Evolutionary conservation across 257 asterid genomes (phyloP).

Genomic region (Handroanthus guayacan): DNA sequence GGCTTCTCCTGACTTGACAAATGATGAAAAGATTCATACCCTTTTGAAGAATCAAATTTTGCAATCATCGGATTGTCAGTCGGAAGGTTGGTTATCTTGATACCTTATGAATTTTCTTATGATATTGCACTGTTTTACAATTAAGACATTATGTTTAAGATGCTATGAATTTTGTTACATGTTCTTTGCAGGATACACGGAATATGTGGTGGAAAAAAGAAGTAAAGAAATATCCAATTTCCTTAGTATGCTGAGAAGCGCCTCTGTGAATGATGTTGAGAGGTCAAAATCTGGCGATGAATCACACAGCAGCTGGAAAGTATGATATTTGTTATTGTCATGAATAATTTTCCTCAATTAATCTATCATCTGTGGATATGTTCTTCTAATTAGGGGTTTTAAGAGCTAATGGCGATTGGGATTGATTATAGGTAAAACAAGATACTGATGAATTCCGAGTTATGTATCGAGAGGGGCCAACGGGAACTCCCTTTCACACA

Average conservation of each 20-base stretch:
- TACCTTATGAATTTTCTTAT: background rate
- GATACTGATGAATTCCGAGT: slow-evolving; percentile 88
- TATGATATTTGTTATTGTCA: slow-evolving; percentile 41
- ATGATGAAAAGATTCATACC: slow-evolving; percentile 51
- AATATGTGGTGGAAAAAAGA: slow-evolving; percentile 60
- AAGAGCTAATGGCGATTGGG: slow-evolving; percentile 18
- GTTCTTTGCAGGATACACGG: slow-evolving; percentile 58
- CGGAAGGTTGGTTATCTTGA: slow-evolving; percentile 45
- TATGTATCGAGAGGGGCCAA: slow-evolving; percentile 94
- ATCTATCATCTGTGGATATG: background rate
- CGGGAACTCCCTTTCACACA: slow-evolving; percentile 85
- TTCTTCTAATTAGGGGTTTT: background rate
- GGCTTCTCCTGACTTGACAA: slow-evolving; percentile 53
- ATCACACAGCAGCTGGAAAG: slow-evolving; percentile 71
- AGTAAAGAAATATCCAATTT: slow-evolving; percentile 69
- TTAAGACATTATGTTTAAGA: background rate
- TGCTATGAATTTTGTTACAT: slow-evolving; percentile 3
- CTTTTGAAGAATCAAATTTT: slow-evolving; percentile 70
- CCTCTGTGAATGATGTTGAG: slow-evolving; percentile 51
- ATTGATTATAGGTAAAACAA: slow-evolving; percentile 67
- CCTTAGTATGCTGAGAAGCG: slow-evolving; percentile 83
- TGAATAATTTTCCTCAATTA: slow-evolving; percentile 13
- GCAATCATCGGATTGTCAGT: slow-evolving; percentile 44
- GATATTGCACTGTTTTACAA: background rate
- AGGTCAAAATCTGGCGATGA: slow-evolving; percentile 51